A percentile compares a stretch with the other conserved stretches of the same genome.
Evolutionary conservation across 2,329 filamentous ascomycete genomes (phyloP).

Genomic region (Pseudogymnoascus sp.): DNA sequence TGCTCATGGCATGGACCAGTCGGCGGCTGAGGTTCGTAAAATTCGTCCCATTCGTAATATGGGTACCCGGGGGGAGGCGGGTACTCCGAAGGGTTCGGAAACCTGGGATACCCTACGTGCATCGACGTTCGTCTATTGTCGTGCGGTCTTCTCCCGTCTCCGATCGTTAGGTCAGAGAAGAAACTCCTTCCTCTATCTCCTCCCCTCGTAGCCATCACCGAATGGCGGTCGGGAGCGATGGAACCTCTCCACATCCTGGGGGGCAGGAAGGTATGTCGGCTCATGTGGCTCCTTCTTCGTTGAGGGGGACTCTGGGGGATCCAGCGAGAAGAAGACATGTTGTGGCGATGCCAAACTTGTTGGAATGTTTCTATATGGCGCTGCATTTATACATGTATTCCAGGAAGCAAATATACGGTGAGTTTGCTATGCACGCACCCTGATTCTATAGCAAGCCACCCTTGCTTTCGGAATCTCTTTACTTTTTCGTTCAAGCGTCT

Average conservation of each 20-base stretch:
- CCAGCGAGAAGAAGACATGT: neutral
- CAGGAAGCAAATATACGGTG: neutral
- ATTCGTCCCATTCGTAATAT: neutral
- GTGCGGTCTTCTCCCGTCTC: neutral
- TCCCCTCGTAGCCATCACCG: neutral
- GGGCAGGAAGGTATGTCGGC: neutral
- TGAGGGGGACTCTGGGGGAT: neutral
- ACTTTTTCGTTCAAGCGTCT: neutral
- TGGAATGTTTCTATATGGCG: neutral
- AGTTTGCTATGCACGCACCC: constrained; percentile 8
- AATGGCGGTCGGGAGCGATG: neutral
- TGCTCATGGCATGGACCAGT: neutral
- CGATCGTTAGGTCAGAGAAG: neutral
- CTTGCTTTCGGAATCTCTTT: neutral
- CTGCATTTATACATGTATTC: constrained; percentile 9
- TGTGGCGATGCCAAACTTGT: neutral
- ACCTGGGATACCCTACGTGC: neutral
- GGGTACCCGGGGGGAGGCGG: neutral
- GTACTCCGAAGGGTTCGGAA: neutral
- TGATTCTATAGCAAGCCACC: neutral
- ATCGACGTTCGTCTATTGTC: neutral
- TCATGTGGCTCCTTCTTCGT: neutral
- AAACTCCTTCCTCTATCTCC: neutral
- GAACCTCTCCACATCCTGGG: neutral
- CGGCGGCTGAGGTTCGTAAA: neutral